A percentile compares a stretch with the other conserved stretches of the same genome.
phyloP scores from a whole-genome alignment of 139 green algal species.

The Tetradesmus obliquus region DNA sequence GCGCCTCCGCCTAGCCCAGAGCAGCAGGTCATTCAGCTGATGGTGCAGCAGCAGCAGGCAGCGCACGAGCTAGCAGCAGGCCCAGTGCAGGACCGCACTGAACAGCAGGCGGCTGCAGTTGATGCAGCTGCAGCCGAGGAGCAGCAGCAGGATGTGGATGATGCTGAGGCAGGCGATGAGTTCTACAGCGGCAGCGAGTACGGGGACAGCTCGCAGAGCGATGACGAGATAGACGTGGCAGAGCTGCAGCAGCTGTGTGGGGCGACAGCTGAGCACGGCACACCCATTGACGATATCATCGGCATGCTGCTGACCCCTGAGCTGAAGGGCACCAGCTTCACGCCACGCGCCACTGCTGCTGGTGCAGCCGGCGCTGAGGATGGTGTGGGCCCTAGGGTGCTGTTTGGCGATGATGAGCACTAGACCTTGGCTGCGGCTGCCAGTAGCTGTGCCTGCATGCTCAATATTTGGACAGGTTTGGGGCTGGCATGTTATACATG shows the following conservation, averaged over 20 bases:
- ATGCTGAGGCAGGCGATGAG: neutral
- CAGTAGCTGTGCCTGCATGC: neutral
- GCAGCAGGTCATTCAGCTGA: conserved; percentile 37
- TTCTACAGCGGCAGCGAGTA: neutral
- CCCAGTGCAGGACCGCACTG: neutral
- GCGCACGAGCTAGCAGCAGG: conserved; percentile 9
- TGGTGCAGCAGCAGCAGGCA: conserved; percentile 28
- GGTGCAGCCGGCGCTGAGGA: neutral
- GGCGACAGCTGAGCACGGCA: neutral
- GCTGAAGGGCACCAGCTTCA: neutral
- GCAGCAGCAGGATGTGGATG: neutral
- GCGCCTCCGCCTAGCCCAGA: conserved; percentile 14
- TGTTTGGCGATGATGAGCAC: conserved; percentile 37
- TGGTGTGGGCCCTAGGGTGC: conserved; percentile 22
- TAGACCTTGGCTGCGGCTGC: neutral
- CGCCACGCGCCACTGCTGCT: neutral
- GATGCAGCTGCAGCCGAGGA: neutral
- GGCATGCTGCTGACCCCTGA: conserved; percentile 25
- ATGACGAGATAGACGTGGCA: conserved; percentile 44
- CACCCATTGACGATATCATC: conserved; percentile 36
- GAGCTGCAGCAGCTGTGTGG: conserved; percentile 38
- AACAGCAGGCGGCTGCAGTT: neutral
- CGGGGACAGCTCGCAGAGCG: conserved; percentile 13
- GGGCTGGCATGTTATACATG: too few relatives aligned
- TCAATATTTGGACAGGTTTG: neutral